Base-by-base conservation (phyloP, 2,329 filamentous ascomycete species). In the Cercospora sp. region DNA sequence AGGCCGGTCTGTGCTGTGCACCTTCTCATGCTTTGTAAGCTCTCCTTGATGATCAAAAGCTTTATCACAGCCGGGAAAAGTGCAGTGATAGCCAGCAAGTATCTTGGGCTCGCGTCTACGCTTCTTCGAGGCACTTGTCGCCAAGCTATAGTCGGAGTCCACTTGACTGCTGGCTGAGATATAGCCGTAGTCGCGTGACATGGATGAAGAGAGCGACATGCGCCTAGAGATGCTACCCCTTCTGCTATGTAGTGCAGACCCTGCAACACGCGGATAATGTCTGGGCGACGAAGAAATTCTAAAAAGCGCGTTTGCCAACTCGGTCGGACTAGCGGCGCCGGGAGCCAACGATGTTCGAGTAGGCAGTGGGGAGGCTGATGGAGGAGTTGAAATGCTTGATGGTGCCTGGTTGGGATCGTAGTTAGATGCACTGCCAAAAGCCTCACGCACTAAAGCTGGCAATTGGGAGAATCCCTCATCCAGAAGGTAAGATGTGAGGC, bases 111-210 rank as follows among this genome's bases (percentile, higher is more conserved):
- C 66, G 43, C 66, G 43, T 34, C 59, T 61, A 8, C 66, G 49
- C 63, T 68, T 68, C 34, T 68, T 68, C 26, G 66, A 65, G 18
- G 49, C 37, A 37, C 40, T 68, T 1, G 66, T 68, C 2, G 57
- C 63, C n/a, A 62, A 40, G 26, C 62, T 65, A 28, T 68, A 68
- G n/a, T 68, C 66, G 7, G 66, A 68, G 37, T 68, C 66, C 16
- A 68, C 63, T 58, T 59, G 49, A 28, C 66, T 68, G 37, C 66
- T 68, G 26, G 66, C 66, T n/a, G 66, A 68, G 49, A 65, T 63
- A 18, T 68, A 68, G 57, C 66, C 66, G 5, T 62, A 34, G 30
- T 68, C 66, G 12, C 66, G 63, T 12, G 66, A 68, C n/a, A 61
- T 30, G 16, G 66, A 68, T 7, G 66, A 68, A 13, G 62, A 65